Percentiles rank a stretch among this genome's conserved stretches.
These are phyloP conservation scores for Hemisphaericaspora nanyangensis DNA, from an alignment of 805 yeast genomes.

Conservation along the genomic window DNA sequence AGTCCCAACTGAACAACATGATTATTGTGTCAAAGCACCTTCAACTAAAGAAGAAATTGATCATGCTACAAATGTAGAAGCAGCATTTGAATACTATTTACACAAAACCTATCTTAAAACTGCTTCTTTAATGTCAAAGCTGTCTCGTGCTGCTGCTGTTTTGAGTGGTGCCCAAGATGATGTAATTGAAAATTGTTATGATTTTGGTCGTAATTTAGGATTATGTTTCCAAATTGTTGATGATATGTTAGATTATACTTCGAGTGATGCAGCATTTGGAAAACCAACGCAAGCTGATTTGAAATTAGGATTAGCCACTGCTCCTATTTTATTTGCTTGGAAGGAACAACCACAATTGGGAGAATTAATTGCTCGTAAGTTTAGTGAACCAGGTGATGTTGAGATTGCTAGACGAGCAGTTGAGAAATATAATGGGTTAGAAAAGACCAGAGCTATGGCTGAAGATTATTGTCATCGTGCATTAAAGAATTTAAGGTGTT, in stretches of 20 bases:
- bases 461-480: slow-evolving; percentile 75
- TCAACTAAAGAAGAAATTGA: slow-evolving; percentile 32
- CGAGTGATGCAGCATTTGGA: slow-evolving; percentile 80
- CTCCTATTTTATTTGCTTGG: slow-evolving; percentile 96
- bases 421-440: slow-evolving; percentile 65
- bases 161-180: slow-evolving; percentile 76
- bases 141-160: slow-evolving; percentile 89
- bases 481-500: slow-evolving; percentile 57
- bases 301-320: slow-evolving; percentile 92
- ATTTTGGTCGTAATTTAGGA: slow-evolving; percentile 90
- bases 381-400: slow-evolving; percentile 76
- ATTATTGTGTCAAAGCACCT: slow-evolving; percentile 45
- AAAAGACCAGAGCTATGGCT: slow-evolving; percentile 72
- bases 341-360: slow-evolving; percentile 81
- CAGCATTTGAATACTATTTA: slow-evolving; percentile 92
- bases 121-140: slow-evolving; percentile 90
- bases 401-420: slow-evolving; percentile 79
- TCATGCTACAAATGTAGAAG: slow-evolving; percentile 64
- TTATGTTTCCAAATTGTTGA: slow-evolving; percentile 95
- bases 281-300: slow-evolving; percentile 96
- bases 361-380: slow-evolving; percentile 76
- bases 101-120: slow-evolving; percentile 96
- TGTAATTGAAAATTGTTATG: slow-evolving; percentile 81
- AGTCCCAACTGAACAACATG: slow-evolving; percentile 58
- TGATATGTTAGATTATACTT: slow-evolving; percentile 92